Evolutionary conservation across 805 yeast genomes (phyloP).

Genomic region (Saccharomycopsis fibuligera): DNA sequence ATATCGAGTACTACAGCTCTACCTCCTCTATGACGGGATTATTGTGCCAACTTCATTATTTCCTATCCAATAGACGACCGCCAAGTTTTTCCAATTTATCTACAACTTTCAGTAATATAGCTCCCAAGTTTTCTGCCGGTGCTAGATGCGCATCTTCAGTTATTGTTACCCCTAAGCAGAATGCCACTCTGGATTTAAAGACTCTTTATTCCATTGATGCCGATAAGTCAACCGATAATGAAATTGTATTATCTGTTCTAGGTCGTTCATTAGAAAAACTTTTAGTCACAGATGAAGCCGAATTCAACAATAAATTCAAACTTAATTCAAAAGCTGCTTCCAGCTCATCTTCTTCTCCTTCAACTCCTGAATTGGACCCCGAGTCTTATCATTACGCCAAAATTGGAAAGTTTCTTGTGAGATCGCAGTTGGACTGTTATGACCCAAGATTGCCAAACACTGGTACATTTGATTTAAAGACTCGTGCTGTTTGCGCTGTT

Average conservation of each 20-base stretch:
- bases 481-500: slow-evolving; percentile 84
- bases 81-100: slow-evolving; percentile 42
- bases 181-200: slow-evolving; percentile 26
- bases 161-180: slow-evolving; percentile 45
- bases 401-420: slow-evolving; percentile 62
- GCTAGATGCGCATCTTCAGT: slow-evolving; percentile 49
- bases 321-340: background rate
- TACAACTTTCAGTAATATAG: slow-evolving; percentile 34
- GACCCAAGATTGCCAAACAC: slow-evolving; percentile 77
- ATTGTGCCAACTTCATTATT: slow-evolving; percentile 66
- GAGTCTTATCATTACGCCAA: slow-evolving; percentile 66
- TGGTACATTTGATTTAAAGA: slow-evolving; percentile 87
- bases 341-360: background rate
- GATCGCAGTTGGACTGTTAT: slow-evolving; percentile 87
- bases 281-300: slow-evolving; percentile 53
- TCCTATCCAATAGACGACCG: slow-evolving; percentile 56
- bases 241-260: slow-evolving; percentile 59
- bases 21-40: slow-evolving; percentile 83
- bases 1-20: slow-evolving; percentile 56
- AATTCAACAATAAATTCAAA: slow-evolving; percentile 37
- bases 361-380: slow-evolving; percentile 12
- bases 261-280: slow-evolving; percentile 78
- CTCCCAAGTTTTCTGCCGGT: slow-evolving; percentile 36
- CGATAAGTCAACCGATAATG: slow-evolving; percentile 62
- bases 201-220: slow-evolving; percentile 56